A percentile compares a stretch with the other conserved stretches of the same genome.
Conservation (phyloP, 2,329 filamentous ascomycete species). For the Fusarium agapanthi region DNA sequence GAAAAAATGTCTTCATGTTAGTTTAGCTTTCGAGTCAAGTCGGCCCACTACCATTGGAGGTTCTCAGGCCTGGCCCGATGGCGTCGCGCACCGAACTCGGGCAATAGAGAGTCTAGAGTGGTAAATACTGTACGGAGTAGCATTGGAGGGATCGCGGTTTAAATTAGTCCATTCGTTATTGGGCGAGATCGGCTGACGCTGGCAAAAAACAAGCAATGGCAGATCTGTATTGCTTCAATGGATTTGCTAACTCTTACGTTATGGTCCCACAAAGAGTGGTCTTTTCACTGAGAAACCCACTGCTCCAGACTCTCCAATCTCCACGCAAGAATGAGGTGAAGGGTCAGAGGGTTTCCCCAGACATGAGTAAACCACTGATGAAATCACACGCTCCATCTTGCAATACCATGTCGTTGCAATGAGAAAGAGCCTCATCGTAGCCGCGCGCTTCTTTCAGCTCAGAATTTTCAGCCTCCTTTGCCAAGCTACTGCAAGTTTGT, state of each 20-base stretch:
- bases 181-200: background rate
- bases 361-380: too few species aligned
- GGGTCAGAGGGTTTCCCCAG: too few species aligned
- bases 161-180: background rate
- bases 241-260: conserved; percentile 36
- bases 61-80: conserved; percentile 13
- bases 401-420: fast-evolving
- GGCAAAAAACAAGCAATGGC: background rate
- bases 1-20: background rate
- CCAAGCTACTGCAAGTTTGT: background rate
- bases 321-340: background rate
- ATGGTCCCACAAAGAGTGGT: conserved; percentile 22
- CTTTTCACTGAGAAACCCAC: background rate
- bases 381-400: fast-evolving
- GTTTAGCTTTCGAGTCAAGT: conserved; percentile 10
- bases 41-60: conserved; percentile 7
- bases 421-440: conserved; percentile 1
- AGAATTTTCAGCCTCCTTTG: conserved; percentile 14
- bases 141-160: background rate
- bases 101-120: background rate
- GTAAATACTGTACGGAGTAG: too few species aligned
- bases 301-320: conserved; percentile 12
- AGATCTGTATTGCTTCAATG: conserved; percentile 9
- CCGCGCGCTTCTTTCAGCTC: background rate
- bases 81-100: conserved; percentile 23